These are phyloP conservation scores for Yarrowia sp. DNA, from an alignment of 805 yeast species.

Conservation along the genomic window DNA sequence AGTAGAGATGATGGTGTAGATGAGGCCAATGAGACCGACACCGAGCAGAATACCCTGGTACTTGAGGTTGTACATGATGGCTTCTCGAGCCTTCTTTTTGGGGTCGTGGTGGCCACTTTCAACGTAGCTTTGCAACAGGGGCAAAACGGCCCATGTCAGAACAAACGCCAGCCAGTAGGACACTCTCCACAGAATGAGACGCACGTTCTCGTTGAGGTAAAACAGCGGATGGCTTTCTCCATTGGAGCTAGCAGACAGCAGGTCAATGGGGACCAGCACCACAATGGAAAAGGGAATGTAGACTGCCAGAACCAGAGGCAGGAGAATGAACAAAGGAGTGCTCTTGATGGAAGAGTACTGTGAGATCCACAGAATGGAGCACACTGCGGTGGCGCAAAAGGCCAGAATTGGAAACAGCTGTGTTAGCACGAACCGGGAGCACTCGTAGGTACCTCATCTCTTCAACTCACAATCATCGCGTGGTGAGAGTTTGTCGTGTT, in stretches of 20 bases:
- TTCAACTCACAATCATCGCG: conserved; percentile 37
- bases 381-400: conserved; percentile 46
- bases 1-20: conserved; percentile 64
- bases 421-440: conserved; percentile 4
- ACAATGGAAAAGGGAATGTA: conserved; percentile 78
- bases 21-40: conserved; percentile 59
- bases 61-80: conserved; percentile 61
- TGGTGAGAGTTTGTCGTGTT: conserved; percentile 34
- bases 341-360: conserved; percentile 50
- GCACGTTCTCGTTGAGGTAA: conserved; percentile 56
- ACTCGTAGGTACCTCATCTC: no score
- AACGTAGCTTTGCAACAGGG: conserved; percentile 74
- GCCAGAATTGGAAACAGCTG: conserved; percentile 44
- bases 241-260: conserved; percentile 59
- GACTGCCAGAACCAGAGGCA: conserved; percentile 64
- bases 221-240: conserved; percentile 54
- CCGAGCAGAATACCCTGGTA: conserved; percentile 66
- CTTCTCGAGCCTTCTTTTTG: conserved; percentile 58
- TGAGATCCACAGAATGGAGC: conserved; percentile 52
- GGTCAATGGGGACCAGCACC: conserved; percentile 75
- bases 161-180: conserved; percentile 82
- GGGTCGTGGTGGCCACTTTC: conserved; percentile 70
- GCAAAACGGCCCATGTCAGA: conserved; percentile 80
- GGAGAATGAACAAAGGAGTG: conserved; percentile 55
- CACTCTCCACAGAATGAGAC: conserved; percentile 70